These are phyloP conservation scores for Rubroboletus pulcherrimus DNA, from an alignment of 768 basidiomycete species.

Conservation along the genomic window DNA sequence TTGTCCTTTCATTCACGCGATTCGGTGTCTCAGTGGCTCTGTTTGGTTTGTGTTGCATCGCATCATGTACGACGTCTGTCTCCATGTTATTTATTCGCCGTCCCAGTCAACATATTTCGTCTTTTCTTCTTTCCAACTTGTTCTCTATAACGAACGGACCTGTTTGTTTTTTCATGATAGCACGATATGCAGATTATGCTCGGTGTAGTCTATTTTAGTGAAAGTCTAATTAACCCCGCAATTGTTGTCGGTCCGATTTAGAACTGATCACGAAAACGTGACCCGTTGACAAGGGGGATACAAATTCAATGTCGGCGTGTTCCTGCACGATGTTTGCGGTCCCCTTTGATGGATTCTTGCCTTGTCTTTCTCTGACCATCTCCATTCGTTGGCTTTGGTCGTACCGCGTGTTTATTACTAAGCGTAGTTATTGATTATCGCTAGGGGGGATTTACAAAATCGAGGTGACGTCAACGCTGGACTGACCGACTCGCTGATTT, in stretches of 20 bases:
- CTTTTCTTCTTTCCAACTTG: not conserved
- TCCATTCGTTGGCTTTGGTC: no score
- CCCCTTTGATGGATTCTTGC: no score
- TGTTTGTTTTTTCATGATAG: not conserved
- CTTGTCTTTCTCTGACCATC: no score
- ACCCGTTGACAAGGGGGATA: no score
- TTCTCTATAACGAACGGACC: not conserved
- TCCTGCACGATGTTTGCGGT: no score
- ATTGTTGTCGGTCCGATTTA: not conserved
- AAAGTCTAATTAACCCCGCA: conserved; percentile 15
- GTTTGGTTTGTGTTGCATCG: conserved; percentile 6
- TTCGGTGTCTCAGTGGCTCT: not conserved
- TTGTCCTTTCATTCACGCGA: conserved; percentile 7
- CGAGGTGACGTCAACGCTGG: no score
- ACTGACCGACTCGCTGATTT: no score
- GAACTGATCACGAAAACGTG: not conserved
- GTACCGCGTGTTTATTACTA: no score
- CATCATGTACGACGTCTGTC: conserved; percentile 1
- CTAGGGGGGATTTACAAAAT: no score
- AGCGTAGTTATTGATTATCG: no score
- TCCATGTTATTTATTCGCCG: conserved; percentile 15
- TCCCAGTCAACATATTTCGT: not conserved
- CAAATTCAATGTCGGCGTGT: no score
- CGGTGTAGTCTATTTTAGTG: conserved; percentile 27
- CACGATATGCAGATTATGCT: conserved; percentile 15